Conservation (phyloP, 129 eudicot genomes). For the Dittrichia graveolens region DNA sequence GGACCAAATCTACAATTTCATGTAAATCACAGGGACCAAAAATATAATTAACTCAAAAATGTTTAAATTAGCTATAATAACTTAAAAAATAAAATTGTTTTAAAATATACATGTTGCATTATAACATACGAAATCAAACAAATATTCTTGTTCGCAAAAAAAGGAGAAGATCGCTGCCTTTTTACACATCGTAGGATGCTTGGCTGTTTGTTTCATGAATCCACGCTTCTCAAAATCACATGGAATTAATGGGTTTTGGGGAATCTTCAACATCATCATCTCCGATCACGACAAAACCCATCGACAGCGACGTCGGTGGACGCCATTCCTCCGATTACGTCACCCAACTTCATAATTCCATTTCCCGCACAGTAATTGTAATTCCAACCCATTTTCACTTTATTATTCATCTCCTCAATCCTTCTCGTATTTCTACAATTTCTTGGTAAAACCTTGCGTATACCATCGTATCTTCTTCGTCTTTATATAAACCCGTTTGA, state of each 20-base stretch:
- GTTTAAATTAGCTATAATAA: too few relatives aligned
- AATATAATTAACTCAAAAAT: too few relatives aligned
- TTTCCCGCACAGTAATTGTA: constrained; percentile 33
- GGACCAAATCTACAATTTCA: too few relatives aligned
- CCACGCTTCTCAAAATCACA: neutral
- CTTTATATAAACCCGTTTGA: constrained; percentile 32
- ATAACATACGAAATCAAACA: constrained; percentile 8
- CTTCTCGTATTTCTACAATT: neutral
- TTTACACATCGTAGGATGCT: neutral
- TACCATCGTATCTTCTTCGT: constrained; percentile 1
- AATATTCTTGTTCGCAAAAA: constrained; percentile 8
- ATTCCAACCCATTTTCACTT: constrained; percentile 23
- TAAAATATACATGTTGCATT: neutral
- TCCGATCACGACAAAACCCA: constrained; percentile 26
- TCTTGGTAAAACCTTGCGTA: constrained; percentile 19
- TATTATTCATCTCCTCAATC: neutral
- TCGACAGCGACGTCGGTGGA: constrained; percentile 37
- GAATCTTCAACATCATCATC: constrained; percentile 35
- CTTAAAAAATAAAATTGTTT: neutral
- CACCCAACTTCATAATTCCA: constrained; percentile 16
- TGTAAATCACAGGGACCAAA: too few relatives aligned
- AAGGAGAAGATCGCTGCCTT: neutral
- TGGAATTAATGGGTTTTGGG: constrained; percentile 3
- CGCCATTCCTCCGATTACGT: constrained; percentile 11
- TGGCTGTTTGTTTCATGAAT: neutral